phyloP scores from a whole-genome alignment of 805 yeast genomes.

The Zygosaccharomyces siamensis region DNA sequence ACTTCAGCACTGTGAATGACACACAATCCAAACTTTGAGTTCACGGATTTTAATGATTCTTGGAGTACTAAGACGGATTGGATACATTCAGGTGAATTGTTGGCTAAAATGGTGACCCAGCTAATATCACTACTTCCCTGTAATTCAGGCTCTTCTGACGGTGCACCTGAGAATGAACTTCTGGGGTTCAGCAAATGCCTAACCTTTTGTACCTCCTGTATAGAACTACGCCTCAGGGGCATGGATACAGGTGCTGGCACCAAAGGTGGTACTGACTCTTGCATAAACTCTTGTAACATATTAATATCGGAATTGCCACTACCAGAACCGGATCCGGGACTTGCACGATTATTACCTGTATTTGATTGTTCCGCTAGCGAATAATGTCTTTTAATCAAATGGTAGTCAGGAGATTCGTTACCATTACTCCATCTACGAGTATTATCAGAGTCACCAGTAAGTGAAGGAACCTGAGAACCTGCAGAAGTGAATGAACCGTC shows the following conservation, averaged over 20 bases:
- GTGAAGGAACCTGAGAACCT: neutral
- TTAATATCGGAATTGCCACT: neutral
- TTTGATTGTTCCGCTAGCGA: slow-evolving; percentile 19
- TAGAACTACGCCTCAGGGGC: slow-evolving; percentile 26
- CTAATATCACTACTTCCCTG: slow-evolving; percentile 11
- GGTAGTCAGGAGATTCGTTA: slow-evolving; percentile 15
- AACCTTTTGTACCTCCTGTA: slow-evolving; percentile 33
- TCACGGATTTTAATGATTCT: slow-evolving; percentile 22
- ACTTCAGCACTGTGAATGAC: slow-evolving; percentile 20
- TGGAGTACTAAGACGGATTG: slow-evolving; percentile 24
- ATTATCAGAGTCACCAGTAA: slow-evolving; percentile 1
- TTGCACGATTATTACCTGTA: neutral
- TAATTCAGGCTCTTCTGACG: slow-evolving; percentile 21
- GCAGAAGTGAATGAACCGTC: slow-evolving; percentile 1
- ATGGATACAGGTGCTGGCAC: slow-evolving; percentile 4
- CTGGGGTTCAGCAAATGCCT: slow-evolving; percentile 35
- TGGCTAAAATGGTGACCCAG: slow-evolving; percentile 31
- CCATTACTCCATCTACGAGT: neutral
- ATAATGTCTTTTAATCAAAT: slow-evolving; percentile 28
- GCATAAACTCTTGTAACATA: neutral
- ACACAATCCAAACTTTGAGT: slow-evolving; percentile 24
- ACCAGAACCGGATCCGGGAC: neutral
- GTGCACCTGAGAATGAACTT: slow-evolving; percentile 33
- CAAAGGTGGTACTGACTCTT: slow-evolving; percentile 1
- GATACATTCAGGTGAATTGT: slow-evolving; percentile 21